A percentile compares a stretch with the other conserved stretches of the same genome.
Evolutionary conservation across 176 grass and related monocot species (phyloP).

Genomic region (Dactylis glomerata): DNA sequence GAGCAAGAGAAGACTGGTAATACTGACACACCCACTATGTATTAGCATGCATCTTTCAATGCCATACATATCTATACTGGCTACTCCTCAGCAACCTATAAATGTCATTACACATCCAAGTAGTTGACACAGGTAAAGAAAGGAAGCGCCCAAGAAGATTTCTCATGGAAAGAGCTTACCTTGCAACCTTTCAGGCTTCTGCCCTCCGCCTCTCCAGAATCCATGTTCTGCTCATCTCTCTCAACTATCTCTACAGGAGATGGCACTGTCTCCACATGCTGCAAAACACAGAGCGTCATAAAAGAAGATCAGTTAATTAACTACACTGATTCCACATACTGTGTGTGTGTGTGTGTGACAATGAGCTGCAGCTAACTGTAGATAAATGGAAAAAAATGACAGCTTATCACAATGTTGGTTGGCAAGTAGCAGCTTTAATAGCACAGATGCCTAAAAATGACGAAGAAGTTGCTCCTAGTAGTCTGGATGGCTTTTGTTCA

Average conservation of each 20-base stretch:
- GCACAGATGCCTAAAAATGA: neutral
- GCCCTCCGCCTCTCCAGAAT: neutral
- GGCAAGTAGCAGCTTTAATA: neutral
- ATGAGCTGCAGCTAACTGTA: neutral
- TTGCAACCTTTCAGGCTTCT: neutral
- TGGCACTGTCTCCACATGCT: neutral
- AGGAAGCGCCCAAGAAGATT: neutral
- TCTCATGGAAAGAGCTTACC: neutral
- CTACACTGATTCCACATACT: neutral
- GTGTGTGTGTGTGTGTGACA: neutral
- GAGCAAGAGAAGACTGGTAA: too few relatives aligned
- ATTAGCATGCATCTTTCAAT: too few relatives aligned
- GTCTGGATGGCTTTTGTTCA: neutral
- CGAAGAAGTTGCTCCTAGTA: neutral
- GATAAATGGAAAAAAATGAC: neutral
- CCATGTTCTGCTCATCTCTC: neutral
- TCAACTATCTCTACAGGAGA: neutral
- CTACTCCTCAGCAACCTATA: too few relatives aligned
- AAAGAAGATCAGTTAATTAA: neutral
- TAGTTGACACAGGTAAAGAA: neutral
- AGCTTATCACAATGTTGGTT: neutral
- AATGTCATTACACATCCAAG: neutral
- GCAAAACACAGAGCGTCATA: neutral
- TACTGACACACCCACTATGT: too few relatives aligned
- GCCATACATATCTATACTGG: too few relatives aligned